Percentiles rank a stretch among this genome's conserved stretches.
Conservation (phyloP, 2,329 filamentous ascomycete genomes). For the Verticillium nonalfalfae region DNA sequence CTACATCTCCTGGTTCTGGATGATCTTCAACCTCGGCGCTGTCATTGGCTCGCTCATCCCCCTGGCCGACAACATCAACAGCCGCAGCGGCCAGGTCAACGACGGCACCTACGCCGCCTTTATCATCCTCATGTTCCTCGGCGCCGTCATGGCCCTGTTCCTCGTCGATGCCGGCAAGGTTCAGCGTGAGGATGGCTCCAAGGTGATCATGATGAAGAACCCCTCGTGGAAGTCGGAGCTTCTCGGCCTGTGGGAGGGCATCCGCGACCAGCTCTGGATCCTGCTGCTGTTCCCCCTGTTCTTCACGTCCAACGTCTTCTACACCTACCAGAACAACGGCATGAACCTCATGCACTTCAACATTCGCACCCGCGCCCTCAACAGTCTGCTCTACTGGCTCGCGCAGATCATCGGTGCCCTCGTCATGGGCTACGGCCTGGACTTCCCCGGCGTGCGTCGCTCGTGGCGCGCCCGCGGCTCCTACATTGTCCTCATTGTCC, state of each 20-base stretch:
- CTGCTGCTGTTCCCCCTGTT: constrained; percentile 77
- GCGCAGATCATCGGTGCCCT: constrained; percentile 73
- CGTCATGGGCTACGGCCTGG: constrained; percentile 66
- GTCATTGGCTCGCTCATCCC: constrained; percentile 78
- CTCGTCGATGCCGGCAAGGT: constrained; percentile 68
- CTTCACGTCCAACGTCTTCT: constrained; percentile 78
- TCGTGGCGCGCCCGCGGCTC: constrained; percentile 60
- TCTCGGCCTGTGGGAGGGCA: constrained; percentile 66
- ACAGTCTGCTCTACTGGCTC: constrained; percentile 72
- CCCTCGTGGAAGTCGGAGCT: constrained; percentile 80
- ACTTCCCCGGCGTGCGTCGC: constrained; percentile 53
- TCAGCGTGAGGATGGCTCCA: constrained; percentile 69
- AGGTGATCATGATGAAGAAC: constrained; percentile 84
- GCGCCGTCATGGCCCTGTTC: constrained; percentile 61
- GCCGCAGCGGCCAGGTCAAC: constrained; percentile 43
- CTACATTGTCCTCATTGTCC: constrained; percentile 53
- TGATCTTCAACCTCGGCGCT: constrained; percentile 88
- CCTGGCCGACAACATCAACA: constrained; percentile 66
- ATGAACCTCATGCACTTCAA: constrained; percentile 68
- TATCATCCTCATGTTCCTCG: constrained; percentile 72
- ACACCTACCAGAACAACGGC: constrained; percentile 66
- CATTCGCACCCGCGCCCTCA: constrained; percentile 68
- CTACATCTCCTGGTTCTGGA: constrained; percentile 90
- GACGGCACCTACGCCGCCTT: constrained; percentile 88
- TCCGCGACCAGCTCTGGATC: constrained; percentile 66